Conservation (phyloP, 805 yeast genomes). For the Huiozyma sinensis region DNA sequence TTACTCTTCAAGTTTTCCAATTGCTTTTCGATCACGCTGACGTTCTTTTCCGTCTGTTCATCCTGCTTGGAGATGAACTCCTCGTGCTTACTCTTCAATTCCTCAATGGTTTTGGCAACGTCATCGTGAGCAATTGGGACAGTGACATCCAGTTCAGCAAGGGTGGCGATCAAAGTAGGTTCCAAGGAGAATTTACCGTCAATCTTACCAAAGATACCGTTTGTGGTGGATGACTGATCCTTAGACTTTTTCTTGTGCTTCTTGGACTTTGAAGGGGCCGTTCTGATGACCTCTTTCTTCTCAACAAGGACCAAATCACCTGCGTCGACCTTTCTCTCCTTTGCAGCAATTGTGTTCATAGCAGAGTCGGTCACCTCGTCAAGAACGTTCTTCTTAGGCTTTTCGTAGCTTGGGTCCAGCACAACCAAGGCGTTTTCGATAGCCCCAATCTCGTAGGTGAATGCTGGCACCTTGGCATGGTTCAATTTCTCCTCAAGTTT, state of each 20-base stretch:
- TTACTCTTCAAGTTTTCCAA: slow-evolving; percentile 55
- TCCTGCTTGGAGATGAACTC: slow-evolving; percentile 65
- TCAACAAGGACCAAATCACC: slow-evolving; percentile 39
- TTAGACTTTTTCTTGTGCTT: slow-evolving; percentile 29
- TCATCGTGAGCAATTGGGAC: slow-evolving; percentile 73
- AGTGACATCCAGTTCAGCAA: slow-evolving; percentile 64
- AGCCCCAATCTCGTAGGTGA: slow-evolving; percentile 61
- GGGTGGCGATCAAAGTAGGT: slow-evolving; percentile 65
- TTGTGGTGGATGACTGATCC: neutral
- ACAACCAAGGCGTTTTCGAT: slow-evolving; percentile 61
- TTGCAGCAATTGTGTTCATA: slow-evolving; percentile 17
- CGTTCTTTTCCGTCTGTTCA: slow-evolving; percentile 65
- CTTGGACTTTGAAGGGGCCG: slow-evolving; percentile 34
- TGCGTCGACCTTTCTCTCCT: slow-evolving; percentile 50
- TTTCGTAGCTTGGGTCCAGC: slow-evolving; percentile 72
- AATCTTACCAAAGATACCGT: slow-evolving; percentile 9
- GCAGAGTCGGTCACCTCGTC: slow-evolving; percentile 26
- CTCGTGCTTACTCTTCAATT: slow-evolving; percentile 61
- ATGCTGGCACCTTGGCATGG: slow-evolving; percentile 75
- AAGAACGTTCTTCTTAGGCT: slow-evolving; percentile 33
- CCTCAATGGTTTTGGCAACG: slow-evolving; percentile 49
- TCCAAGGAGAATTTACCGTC: slow-evolving; percentile 56
- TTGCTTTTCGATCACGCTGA: slow-evolving; percentile 67
- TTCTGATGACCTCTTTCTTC: slow-evolving; percentile 43
- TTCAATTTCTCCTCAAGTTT: slow-evolving; percentile 61